Evolutionary conservation across 257 asterid species (phyloP).

Genomic region (Scutellaria galericulata): DNA sequence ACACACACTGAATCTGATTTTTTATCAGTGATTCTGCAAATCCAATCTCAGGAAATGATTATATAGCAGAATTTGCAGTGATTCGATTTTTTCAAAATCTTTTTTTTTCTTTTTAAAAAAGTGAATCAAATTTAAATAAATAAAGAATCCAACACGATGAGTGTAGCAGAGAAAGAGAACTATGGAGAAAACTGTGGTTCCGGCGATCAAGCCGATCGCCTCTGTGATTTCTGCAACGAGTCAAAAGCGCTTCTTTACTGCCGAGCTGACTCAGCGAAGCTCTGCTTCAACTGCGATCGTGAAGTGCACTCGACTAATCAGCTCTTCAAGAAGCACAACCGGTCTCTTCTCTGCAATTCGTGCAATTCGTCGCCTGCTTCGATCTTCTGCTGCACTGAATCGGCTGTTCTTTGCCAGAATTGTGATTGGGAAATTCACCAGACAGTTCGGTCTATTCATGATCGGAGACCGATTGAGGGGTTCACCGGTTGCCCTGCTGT

Average conservation of each 20-base stretch:
- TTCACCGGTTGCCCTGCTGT: slow-evolving; percentile 76
- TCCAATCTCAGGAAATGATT: slow-evolving; percentile 6
- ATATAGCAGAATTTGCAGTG: not conserved
- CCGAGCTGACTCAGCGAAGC: slow-evolving; percentile 92
- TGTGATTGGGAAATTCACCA: slow-evolving; percentile 92
- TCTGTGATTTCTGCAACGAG: slow-evolving; percentile 82
- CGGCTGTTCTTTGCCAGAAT: slow-evolving; percentile 77
- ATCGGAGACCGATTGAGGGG: slow-evolving; percentile 86
- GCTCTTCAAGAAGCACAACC: slow-evolving; percentile 78
- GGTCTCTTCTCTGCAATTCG: slow-evolving; percentile 79
- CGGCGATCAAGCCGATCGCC: slow-evolving; percentile 33
- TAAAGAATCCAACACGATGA: slow-evolving; percentile 27
- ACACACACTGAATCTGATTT: not conserved
- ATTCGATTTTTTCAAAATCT: not conserved
- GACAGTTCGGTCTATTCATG: slow-evolving; percentile 51
- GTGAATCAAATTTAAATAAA: not conserved
- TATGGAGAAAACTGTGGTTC: slow-evolving; percentile 15
- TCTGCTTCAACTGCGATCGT: slow-evolving; percentile 79
- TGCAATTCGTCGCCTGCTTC: slow-evolving; percentile 77
- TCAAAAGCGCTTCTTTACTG: slow-evolving; percentile 75
- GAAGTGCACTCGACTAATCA: slow-evolving; percentile 89
- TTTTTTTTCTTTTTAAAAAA: not conserved
- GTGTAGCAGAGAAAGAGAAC: slow-evolving; percentile 33
- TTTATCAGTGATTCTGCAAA: not conserved
- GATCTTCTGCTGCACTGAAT: slow-evolving; percentile 72